Evolutionary conservation across 768 basidiomycete species (phyloP), one percentile per base, ranked within the genome.

Genomic region (Rhodotorula graminis): DNA sequence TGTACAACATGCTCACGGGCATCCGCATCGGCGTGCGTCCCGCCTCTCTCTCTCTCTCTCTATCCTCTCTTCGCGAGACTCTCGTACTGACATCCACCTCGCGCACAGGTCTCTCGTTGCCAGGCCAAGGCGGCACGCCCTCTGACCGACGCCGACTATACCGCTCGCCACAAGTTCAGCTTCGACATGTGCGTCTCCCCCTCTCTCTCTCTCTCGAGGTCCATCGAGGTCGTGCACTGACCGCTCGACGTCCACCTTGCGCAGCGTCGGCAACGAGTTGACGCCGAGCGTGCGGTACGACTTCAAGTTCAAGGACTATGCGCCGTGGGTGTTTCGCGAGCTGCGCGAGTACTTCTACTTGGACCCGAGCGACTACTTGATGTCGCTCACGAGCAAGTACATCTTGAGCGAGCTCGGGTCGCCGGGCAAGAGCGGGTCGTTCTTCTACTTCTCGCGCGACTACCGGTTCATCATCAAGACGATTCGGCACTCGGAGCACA

Each of bases 391-490:
- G 9, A 89, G 90, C 16, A 96, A 95, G 80, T 99, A 98, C 83
- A 98, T 99, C 80, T 86, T 99, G 44, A 95, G 93, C 53, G 96
- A 98, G 80, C 87, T 99, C 44, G 96, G 96, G 31, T 96, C 93
- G 0, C 95, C 96, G 0, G 96, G 96, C 46, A 99, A 99, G 84
- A 94, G 92, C 3, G 96, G 96, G 44, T 94, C 92, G 23, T 99
- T 99, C 83, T 99, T 99, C 85, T 99, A 98, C 83, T 98, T 97
- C 81, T 96, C 93, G 12, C 86, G 93, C 55, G 95, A 99, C 84
- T 99, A 98, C 80, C 90, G 95, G 16, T 99, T 96, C 84, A 99
- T 99, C 83, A 98, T 99, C 87, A 99, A 99, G 83, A 99, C 95
- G 27, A 97, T 99, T 73, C 91, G 88, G 23, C 92, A 93, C 78